Conservation (phyloP, 768 basidiomycete species). For the Gloeostereum incarnatum region DNA sequence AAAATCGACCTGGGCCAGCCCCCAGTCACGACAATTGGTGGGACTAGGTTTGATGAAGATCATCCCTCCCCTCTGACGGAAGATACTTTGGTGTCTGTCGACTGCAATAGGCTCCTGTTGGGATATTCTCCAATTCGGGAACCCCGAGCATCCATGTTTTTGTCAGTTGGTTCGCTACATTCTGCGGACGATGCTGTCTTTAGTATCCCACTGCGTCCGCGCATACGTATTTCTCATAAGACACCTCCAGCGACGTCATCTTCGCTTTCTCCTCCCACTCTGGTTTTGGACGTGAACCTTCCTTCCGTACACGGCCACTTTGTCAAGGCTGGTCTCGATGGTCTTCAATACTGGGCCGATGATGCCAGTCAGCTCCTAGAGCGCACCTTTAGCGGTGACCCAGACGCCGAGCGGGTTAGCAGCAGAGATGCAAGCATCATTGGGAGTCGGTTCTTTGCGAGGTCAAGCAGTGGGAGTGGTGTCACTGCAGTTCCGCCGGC, state of each 20-base stretch:
- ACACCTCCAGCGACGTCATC: constrained; percentile 15
- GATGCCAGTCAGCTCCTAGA: constrained; percentile 72
- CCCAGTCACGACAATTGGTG: too few species aligned
- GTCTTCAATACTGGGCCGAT: constrained; percentile 83
- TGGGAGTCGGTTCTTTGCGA: constrained; percentile 70
- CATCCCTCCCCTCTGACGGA: not conserved
- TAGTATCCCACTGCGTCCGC: constrained; percentile 17
- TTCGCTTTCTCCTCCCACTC: constrained; percentile 9
- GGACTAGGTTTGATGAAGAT: not conserved
- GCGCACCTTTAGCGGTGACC: constrained; percentile 21
- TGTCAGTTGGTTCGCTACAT: constrained; percentile 40
- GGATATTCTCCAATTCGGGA: constrained; percentile 35
- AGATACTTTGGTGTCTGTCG: constrained; percentile 23
- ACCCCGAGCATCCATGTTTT: constrained; percentile 29
- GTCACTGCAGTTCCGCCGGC: constrained; percentile 15
- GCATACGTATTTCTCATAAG: constrained; percentile 23
- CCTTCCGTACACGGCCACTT: constrained; percentile 58
- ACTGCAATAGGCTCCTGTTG: constrained; percentile 35
- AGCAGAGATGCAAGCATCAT: constrained; percentile 60
- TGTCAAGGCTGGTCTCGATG: constrained; percentile 61
- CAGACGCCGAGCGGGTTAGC: constrained; percentile 19
- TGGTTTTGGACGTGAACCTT: constrained; percentile 30
- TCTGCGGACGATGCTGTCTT: constrained; percentile 9
- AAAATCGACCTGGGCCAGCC: constrained; percentile 1
- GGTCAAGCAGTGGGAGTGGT: constrained; percentile 33